A percentile compares a stretch with the other conserved stretches of the same genome.
Conservation (phyloP, 805 yeast genomes). For the Schwanniomyces vanrijiae region DNA sequence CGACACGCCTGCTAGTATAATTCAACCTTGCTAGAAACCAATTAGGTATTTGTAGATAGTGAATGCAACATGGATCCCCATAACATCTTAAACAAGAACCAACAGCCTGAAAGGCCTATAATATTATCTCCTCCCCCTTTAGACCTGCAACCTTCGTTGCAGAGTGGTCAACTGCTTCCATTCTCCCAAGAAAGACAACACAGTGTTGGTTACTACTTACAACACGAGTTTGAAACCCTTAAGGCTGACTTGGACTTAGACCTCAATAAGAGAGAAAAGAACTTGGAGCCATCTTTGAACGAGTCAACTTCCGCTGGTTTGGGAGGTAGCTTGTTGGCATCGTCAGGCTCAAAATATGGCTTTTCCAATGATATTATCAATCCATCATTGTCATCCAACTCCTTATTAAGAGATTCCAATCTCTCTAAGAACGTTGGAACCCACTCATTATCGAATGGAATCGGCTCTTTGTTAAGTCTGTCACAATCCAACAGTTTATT, state of each 20-base stretch:
- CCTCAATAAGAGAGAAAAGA: slow-evolving; percentile 20
- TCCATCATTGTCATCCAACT: slow-evolving; percentile 6
- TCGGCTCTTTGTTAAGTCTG: slow-evolving; percentile 25
- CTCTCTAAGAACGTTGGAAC: slow-evolving; percentile 18
- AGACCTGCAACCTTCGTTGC: slow-evolving; percentile 16
- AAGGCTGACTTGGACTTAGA: slow-evolving; percentile 47
- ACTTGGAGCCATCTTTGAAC: slow-evolving; percentile 7
- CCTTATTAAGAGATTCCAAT: slow-evolving; percentile 19
- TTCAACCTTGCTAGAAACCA: neutral
- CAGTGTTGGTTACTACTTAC: slow-evolving; percentile 46
- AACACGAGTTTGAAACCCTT: slow-evolving; percentile 48
- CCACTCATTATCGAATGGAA: slow-evolving; percentile 13
- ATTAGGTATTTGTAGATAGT: neutral
- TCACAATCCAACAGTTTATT: slow-evolving; percentile 19
- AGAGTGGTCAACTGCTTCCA: slow-evolving; percentile 1
- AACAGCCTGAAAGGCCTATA: slow-evolving; percentile 33
- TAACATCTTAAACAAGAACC: slow-evolving; percentile 14
- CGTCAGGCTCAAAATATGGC: slow-evolving; percentile 13
- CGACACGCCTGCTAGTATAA: neutral
- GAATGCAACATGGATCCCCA: slow-evolving; percentile 10
- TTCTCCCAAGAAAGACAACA: slow-evolving; percentile 30
- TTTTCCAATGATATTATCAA: slow-evolving; percentile 8
- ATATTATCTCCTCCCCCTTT: slow-evolving; percentile 44
- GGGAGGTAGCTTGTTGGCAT: slow-evolving; percentile 12
- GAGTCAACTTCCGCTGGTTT: slow-evolving; percentile 4